Conservation (phyloP, 139 green algal genomes). For the Closterium sp. region DNA sequence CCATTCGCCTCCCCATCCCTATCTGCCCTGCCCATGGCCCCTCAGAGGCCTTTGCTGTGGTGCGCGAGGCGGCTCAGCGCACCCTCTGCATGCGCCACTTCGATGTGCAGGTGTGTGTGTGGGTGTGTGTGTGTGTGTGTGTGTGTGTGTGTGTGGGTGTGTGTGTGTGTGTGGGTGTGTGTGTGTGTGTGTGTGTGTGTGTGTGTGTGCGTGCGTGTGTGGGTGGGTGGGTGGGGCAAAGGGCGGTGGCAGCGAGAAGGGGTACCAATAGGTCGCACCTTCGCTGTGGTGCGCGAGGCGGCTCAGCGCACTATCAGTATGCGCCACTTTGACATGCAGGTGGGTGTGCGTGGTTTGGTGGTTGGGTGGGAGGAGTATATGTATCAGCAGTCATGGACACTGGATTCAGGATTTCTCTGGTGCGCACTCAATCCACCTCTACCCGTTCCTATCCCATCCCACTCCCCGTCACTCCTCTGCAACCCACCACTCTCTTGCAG, state of each 20-base stretch:
- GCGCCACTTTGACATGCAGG: constrained; percentile 87
- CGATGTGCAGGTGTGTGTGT: constrained; percentile 64
- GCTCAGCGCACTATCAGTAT: constrained; percentile 79
- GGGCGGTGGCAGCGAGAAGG: no score
- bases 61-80: constrained; percentile 79
- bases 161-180: no score
- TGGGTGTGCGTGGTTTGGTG: no score
- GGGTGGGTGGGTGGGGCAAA: no score
- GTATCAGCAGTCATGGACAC: constrained; percentile 22
- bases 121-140: no score
- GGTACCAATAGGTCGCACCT: no score
- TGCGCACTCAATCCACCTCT: no score
- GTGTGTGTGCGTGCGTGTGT: no score
- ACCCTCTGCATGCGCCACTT: constrained; percentile 90
- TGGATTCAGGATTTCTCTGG: constrained; percentile 92
- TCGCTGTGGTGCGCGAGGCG: constrained; percentile 78
- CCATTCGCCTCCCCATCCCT: no score
- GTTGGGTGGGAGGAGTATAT: constrained; percentile 64
- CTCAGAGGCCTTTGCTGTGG: constrained; percentile 85
- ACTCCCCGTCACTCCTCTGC: neutral
- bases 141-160: no score
- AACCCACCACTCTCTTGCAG: constrained; percentile 49
- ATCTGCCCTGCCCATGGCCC: neutral
- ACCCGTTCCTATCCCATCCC: neutral
- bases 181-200: no score